These are phyloP conservation scores for Lentinula lateritia DNA, from an alignment of 768 basidiomycete genomes.

Conservation along the genomic window DNA sequence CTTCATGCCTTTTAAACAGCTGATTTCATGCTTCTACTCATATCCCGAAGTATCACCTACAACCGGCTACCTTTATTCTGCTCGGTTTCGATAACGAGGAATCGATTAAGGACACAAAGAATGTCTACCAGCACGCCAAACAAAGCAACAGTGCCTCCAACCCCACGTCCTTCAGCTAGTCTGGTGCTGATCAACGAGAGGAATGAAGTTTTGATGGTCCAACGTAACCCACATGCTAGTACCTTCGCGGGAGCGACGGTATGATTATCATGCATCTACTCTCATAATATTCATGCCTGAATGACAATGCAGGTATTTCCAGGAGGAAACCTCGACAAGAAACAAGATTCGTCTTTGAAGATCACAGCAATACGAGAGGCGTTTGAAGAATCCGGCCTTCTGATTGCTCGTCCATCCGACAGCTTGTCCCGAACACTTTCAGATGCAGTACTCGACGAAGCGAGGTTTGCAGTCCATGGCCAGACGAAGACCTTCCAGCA, in stretches of 20 bases:
- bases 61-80: not conserved
- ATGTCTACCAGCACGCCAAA: not conserved
- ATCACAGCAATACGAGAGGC: conserved; percentile 73
- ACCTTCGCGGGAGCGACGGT: conserved; percentile 68
- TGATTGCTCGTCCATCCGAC: conserved; percentile 42
- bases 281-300: not conserved
- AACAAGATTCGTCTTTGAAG: conserved; percentile 50
- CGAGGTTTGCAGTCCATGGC: conserved; percentile 51
- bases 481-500: conserved; percentile 42
- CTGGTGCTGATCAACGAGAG: conserved; percentile 57
- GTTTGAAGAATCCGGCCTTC: conserved; percentile 69
- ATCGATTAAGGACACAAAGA: not conserved
- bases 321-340: conserved; percentile 61
- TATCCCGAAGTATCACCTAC: not conserved
- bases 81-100: not conserved
- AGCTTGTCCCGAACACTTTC: conserved; percentile 8
- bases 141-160: conserved; percentile 5
- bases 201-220: conserved; percentile 68
- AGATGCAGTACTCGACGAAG: conserved; percentile 41
- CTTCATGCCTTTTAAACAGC: not conserved
- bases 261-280: conserved; percentile 2
- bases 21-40: not conserved
- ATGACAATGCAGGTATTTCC: conserved; percentile 57
- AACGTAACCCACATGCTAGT: conserved; percentile 58
- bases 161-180: conserved; percentile 62